phyloP scores from a whole-genome alignment of 192 early-diverging fungal species.

The Globomyces pollinis-pini region DNA sequence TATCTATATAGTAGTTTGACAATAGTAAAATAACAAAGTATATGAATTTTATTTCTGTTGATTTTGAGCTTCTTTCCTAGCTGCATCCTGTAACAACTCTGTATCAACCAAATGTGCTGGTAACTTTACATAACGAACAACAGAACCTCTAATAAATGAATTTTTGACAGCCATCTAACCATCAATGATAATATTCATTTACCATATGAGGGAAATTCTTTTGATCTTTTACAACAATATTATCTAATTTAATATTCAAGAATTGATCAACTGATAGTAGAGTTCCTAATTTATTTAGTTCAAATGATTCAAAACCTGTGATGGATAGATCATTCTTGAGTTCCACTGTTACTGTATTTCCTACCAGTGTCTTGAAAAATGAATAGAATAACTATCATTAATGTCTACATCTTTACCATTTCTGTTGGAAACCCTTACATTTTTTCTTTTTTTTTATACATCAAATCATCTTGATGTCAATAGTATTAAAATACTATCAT shows the following conservation, averaged over 20 bases:
- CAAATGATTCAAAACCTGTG: no score
- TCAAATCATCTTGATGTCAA: no score
- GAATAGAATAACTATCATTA: constrained; percentile 88
- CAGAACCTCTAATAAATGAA: constrained; percentile 98
- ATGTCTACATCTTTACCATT: no score
- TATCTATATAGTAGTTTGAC: no score
- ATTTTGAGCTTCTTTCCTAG: constrained; percentile 85
- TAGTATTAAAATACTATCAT: no score
- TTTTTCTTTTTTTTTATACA: no score
- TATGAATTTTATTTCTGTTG: no score
- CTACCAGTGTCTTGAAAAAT: constrained; percentile 98
- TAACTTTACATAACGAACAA: constrained; percentile 93
- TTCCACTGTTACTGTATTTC: constrained; percentile 91
- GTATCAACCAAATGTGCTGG: constrained; percentile 86
- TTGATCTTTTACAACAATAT: constrained; percentile 77
- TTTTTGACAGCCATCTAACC: constrained; percentile 95
- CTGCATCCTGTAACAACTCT: constrained; percentile 92
- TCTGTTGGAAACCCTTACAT: neutral
- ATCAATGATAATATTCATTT: constrained; percentile 12
- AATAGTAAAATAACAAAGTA: no score
- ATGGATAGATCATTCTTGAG: constrained; percentile 98
- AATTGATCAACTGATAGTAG: constrained; percentile 99
- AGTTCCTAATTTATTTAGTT: no score
- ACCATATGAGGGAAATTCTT: constrained; percentile 94
- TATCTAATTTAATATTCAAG: constrained; percentile 96